Evolutionary conservation across 2,329 filamentous ascomycete species (phyloP).

Genomic region (Hypoxylon sp.): DNA sequence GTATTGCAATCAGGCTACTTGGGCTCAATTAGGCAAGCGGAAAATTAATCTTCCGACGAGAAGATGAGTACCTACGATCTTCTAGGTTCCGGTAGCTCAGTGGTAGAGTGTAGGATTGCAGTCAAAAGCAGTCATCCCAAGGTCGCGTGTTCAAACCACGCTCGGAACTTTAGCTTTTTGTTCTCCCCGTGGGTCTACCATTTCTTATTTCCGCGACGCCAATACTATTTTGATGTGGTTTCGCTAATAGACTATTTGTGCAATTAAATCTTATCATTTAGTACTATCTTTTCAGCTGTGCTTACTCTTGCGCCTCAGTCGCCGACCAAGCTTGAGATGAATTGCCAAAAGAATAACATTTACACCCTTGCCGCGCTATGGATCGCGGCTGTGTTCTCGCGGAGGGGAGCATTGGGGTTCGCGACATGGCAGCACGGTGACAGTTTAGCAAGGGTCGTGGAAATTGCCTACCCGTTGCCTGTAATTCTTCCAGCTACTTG

Average conservation of each 20-base stretch:
- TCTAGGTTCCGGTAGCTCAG: constrained; percentile 3
- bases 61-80: no score
- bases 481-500: not conserved
- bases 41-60: no score
- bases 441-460: not conserved
- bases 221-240: no score
- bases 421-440: not conserved
- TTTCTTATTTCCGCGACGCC: no score
- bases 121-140: not conserved
- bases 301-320: no score
- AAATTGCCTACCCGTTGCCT: not conserved
- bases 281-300: no score
- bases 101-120: constrained; percentile 6
- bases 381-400: not conserved
- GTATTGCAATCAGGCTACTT: no score
- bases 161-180: not conserved
- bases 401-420: not conserved
- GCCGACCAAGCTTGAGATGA: no score
- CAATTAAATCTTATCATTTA: no score
- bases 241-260: no score
- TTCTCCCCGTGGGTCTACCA: not conserved
- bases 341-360: not conserved
- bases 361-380: not conserved
- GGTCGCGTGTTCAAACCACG: constrained; percentile 7
- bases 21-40: no score